phyloP scores from a whole-genome alignment of 768 basidiomycete species.

The Naganishia friedmannii region DNA sequence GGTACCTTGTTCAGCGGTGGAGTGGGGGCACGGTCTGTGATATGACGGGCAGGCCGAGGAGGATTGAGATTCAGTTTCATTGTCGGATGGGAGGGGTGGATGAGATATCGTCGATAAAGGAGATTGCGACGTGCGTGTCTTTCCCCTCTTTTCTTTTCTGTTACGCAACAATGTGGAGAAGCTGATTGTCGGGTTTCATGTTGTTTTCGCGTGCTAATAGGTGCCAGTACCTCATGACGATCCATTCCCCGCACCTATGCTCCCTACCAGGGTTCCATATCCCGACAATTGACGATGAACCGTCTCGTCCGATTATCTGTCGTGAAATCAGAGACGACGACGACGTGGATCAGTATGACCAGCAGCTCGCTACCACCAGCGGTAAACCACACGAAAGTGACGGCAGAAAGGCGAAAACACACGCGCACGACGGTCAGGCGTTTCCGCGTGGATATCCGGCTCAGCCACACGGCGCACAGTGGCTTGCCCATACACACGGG shows the following conservation, averaged over 20 bases:
- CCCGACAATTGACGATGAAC: slow-evolving; percentile 33
- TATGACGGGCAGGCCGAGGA: slow-evolving; percentile 79
- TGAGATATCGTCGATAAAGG: slow-evolving; percentile 84
- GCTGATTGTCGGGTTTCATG: neutral
- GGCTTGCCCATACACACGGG: neutral
- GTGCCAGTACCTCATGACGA: slow-evolving; percentile 83
- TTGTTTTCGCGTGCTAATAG: neutral
- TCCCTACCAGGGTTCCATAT: slow-evolving; percentile 82
- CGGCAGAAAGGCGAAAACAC: neutral
- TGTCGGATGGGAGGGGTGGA: slow-evolving; percentile 93
- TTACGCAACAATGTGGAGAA: neutral
- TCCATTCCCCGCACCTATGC: slow-evolving; percentile 92
- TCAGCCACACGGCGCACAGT: slow-evolving; percentile 3
- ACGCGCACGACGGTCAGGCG: too few species aligned
- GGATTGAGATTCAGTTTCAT: slow-evolving; percentile 97
- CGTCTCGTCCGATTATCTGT: slow-evolving; percentile 40
- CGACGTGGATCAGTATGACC: slow-evolving; percentile 25
- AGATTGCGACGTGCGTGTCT: slow-evolving; percentile 70
- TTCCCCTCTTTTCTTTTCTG: neutral
- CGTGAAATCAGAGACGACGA: slow-evolving; percentile 41
- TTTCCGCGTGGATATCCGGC: slow-evolving; percentile 9
- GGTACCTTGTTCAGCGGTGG: slow-evolving; percentile 76
- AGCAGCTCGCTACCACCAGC: neutral
- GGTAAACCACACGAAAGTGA: neutral
- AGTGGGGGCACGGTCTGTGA: slow-evolving; percentile 77